Conservation (phyloP, 2,329 filamentous ascomycete genomes). For the Xylaria arbuscula region DNA sequence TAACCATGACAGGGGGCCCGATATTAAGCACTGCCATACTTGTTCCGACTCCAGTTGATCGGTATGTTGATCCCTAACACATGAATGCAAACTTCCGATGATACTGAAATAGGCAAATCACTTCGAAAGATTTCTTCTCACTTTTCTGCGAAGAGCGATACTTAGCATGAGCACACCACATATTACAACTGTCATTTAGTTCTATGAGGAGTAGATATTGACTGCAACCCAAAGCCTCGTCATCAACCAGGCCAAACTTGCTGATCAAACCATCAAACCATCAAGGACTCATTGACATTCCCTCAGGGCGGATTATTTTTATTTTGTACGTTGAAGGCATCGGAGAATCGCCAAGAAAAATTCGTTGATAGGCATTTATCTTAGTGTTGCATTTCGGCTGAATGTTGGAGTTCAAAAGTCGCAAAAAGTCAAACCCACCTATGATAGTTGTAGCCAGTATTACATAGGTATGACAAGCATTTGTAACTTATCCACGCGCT, state of each 20-base stretch:
- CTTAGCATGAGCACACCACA: neutral
- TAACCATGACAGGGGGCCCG: conserved; percentile 27
- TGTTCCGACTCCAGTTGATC: conserved; percentile 16
- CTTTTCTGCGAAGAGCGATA: neutral
- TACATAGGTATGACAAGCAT: neutral
- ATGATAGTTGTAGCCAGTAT: neutral
- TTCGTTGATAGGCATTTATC: conserved; percentile 9
- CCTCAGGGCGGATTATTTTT: neutral
- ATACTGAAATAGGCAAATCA: conserved; percentile 21
- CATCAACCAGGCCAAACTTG: conserved; percentile 2
- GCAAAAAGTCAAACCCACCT: neutral
- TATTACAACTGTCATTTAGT: neutral
- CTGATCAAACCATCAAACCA: conserved; percentile 8
- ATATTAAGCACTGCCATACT: conserved; percentile 30
- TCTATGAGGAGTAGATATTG: neutral
- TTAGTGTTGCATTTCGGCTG: conserved; percentile 24
- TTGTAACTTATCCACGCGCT: conserved; percentile 13
- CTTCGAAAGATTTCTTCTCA: conserved; percentile 4
- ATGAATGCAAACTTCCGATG: conserved; percentile 6
- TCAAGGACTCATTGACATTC: neutral
- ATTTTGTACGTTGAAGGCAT: neutral
- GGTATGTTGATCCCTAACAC: conserved; percentile 7
- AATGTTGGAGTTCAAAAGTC: conserved; percentile 22
- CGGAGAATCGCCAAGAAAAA: neutral
- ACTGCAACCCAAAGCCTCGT: conserved; percentile 8